Evolutionary conservation across 148 eudicot species (phyloP), one percentile per base, ranked within the genome.

Genomic region (Diospyros lotus): DNA sequence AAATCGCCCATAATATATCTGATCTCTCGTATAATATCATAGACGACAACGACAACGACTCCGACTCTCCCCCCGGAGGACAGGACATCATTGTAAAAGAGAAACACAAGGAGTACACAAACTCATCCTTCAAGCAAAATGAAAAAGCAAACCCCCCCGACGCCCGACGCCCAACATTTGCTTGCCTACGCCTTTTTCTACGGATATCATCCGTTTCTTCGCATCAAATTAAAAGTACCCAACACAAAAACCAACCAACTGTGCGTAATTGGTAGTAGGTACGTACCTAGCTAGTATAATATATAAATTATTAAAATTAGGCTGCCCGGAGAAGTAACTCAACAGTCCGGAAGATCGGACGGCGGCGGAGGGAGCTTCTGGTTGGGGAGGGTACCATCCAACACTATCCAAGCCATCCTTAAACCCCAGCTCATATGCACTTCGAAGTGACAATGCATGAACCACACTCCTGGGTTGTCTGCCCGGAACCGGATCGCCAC

Each of bases 401-500:
- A 72, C 1, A 86, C 90, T 9, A 90, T n/a, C 87, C 87, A 90
- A n/a, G 84, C 94, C 89, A 90, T 90, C 74, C 56, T 88, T 69
- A 88, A 66, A 28, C 91, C 94, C 94, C 94, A 90, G 71, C 89
- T 88, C 63, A 86, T 7, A 60, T 90, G 94, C 45, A 88, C 88
- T 0, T 90, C 94, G 38, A 90, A 84, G 64, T 89, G 93, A 59
- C 93, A 89, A 58, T 89, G 93, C 91, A 88, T 87, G 73, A 86
- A 81, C 91, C 94, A 89, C 38, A 84, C 87, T 38, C 89, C 91
- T 88, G 93, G 97, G 54, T 89, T 89, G 73, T 91, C 90, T 1
- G 93, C 89, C 9, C 42, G 73, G 63, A 91, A 91, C 3, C 90
- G 85, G 53, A 91, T 75, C 6, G 97, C 91, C 1, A 83, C 87